Conservation (phyloP, 306 rosid species). For the Dicorynia guianensis region DNA sequence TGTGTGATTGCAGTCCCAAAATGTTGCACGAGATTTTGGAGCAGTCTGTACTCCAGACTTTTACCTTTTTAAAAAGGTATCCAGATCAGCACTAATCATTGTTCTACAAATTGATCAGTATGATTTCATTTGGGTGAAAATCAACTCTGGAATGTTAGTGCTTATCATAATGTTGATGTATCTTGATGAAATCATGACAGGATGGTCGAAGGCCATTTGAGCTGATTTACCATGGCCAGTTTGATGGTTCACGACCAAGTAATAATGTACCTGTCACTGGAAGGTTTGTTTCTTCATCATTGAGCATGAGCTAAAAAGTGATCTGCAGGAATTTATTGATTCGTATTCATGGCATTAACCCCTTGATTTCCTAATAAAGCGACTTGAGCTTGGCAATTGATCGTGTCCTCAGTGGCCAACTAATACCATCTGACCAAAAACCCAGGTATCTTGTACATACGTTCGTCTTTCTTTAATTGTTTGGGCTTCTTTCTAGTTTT, state of each 20-base stretch:
- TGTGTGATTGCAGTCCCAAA: constrained; percentile 72
- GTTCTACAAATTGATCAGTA: constrained; percentile 25
- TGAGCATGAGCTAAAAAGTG: constrained; percentile 19
- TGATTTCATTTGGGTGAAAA: constrained; percentile 20
- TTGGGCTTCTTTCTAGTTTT: constrained; percentile 24
- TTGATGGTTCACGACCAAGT: constrained; percentile 95
- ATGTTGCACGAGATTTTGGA: constrained; percentile 83
- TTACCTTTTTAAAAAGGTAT: constrained; percentile 85
- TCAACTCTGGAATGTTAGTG: constrained; percentile 11
- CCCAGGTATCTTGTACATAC: constrained; percentile 60
- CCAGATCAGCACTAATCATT: background rate
- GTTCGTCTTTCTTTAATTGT: constrained; percentile 30
- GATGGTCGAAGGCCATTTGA: constrained; percentile 98
- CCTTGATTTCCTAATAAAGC: constrained; percentile 50
- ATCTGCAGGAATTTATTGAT: constrained; percentile 34
- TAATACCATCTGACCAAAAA: constrained; percentile 66
- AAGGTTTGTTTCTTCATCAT: constrained; percentile 61
- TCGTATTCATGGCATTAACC: constrained; percentile 38
- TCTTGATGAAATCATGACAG: constrained; percentile 49
- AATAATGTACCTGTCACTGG: constrained; percentile 78
- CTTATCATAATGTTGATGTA: constrained; percentile 23
- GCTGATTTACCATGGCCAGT: constrained; percentile 93
- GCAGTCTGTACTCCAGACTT: constrained; percentile 96
- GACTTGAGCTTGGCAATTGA: constrained; percentile 86
- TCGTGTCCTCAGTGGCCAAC: constrained; percentile 87